A percentile compares a stretch with the other conserved stretches of the same genome.
phyloP scores from a whole-genome alignment of 805 yeast species.

The Wickerhamiella australiensis region DNA sequence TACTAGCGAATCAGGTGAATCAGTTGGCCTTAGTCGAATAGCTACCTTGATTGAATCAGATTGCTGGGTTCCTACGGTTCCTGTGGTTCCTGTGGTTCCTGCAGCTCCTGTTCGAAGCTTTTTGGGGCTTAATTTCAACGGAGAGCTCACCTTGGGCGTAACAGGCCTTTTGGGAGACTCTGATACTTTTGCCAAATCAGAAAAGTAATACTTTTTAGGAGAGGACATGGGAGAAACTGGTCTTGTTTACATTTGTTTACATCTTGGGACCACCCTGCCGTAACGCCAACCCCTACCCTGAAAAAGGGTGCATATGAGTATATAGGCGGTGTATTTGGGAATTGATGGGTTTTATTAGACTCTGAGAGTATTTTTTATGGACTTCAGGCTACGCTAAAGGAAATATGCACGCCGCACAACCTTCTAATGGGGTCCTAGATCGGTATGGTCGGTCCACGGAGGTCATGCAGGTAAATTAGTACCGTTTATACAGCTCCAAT shows the following conservation, averaged over 20 bases:
- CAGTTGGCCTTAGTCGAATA: slow-evolving; percentile 31
- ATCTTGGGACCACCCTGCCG: not conserved
- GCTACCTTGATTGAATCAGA: slow-evolving; percentile 27
- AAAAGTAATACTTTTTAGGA: slow-evolving; percentile 6
- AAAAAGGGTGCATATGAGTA: too few species aligned
- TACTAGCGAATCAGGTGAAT: slow-evolving; percentile 21
- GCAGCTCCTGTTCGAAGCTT: not conserved
- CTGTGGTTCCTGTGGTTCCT: not conserved
- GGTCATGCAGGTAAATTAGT: too few species aligned
- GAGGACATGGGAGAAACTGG: not conserved
- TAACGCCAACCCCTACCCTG: not conserved
- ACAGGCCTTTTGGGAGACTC: not conserved
- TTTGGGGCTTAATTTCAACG: not conserved
- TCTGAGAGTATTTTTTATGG: too few species aligned
- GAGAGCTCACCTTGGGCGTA: not conserved
- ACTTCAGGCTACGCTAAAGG: too few species aligned
- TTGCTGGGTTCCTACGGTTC: not conserved
- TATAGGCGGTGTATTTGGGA: too few species aligned
- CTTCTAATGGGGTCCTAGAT: too few species aligned
- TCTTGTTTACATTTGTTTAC: not conserved
- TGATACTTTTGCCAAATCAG: not conserved
- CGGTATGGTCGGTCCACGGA: too few species aligned
- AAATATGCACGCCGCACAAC: too few species aligned
- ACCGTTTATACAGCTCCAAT: too few species aligned
- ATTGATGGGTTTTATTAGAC: too few species aligned